These are phyloP conservation scores for Solanum infundibuliforme DNA, from an alignment of 257 asterid genomes.

Conservation along the genomic window DNA sequence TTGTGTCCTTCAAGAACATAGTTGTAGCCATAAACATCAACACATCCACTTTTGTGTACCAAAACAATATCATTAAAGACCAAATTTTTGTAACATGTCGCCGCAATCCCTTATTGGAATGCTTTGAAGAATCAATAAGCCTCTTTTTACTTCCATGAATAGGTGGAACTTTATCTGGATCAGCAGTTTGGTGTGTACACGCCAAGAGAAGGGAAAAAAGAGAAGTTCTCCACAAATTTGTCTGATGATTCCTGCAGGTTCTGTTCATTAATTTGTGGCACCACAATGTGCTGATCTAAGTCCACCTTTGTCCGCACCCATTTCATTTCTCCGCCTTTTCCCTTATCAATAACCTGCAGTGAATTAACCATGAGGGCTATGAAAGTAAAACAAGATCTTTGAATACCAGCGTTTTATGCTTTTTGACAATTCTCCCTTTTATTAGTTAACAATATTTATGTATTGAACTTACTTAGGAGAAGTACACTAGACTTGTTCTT, in stretches of 20 bases:
- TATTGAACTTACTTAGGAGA: too few species aligned
- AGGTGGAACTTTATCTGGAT: slow-evolving; percentile 12
- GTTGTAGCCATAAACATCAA: slow-evolving; percentile 19
- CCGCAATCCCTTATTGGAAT: background rate
- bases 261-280: background rate
- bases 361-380: too few species aligned
- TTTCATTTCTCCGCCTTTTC: slow-evolving; percentile 8
- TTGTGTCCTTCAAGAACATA: slow-evolving; percentile 20
- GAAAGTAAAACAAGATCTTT: too few species aligned
- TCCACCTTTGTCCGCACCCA: slow-evolving; percentile 26
- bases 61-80: background rate
- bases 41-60: slow-evolving; percentile 12
- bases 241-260: slow-evolving; percentile 2
- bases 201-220: slow-evolving; percentile 19
- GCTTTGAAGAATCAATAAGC: too few species aligned
- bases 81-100: background rate
- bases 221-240: slow-evolving; percentile 16
- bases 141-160: background rate
- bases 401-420: background rate
- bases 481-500: too few species aligned
- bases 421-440: background rate
- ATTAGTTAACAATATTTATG: too few species aligned
- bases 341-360: slow-evolving; percentile 10
- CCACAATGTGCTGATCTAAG: slow-evolving; percentile 12
- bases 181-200: slow-evolving; percentile 20